Percentiles rank a stretch among this genome's conserved stretches.
Evolutionary conservation across 2,329 filamentous ascomycete genomes (phyloP).

Genomic region (Nothopassalora personata): DNA sequence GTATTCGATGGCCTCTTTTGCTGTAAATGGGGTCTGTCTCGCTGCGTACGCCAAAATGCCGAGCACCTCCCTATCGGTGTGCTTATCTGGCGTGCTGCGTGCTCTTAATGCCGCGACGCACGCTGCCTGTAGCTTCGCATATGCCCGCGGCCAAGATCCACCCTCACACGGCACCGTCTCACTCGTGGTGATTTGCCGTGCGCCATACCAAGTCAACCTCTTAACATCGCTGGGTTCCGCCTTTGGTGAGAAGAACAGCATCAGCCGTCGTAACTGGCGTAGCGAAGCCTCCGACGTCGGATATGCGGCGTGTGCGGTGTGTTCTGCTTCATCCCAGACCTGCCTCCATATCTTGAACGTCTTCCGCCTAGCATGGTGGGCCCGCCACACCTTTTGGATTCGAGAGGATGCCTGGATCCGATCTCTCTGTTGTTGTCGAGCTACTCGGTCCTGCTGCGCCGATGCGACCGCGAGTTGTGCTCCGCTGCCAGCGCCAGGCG

Average conservation of each 20-base stretch:
- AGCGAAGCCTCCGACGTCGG: slow-evolving; percentile 36
- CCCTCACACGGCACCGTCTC: slow-evolving; percentile 21
- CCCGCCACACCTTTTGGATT: slow-evolving; percentile 80
- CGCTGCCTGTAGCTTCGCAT: slow-evolving; percentile 38
- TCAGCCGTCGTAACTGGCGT: slow-evolving; percentile 38
- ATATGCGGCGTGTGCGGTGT: slow-evolving; percentile 34
- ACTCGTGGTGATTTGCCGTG: slow-evolving; percentile 33
- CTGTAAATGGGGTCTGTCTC: slow-evolving; percentile 24
- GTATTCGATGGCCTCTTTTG: slow-evolving; percentile 25
- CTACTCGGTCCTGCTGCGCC: slow-evolving; percentile 78
- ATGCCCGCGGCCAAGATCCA: slow-evolving; percentile 39
- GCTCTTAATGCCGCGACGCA: slow-evolving; percentile 25
- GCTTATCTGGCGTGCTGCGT: slow-evolving; percentile 15
- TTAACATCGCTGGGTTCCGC: slow-evolving; percentile 35
- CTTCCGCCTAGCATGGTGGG: slow-evolving; percentile 58
- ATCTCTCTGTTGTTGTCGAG: slow-evolving; percentile 75
- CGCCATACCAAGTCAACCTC: slow-evolving; percentile 38
- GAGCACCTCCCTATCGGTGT: slow-evolving; percentile 22
- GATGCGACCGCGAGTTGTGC: slow-evolving; percentile 74
- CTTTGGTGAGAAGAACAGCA: slow-evolving; percentile 40
- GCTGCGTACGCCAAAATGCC: slow-evolving; percentile 34
- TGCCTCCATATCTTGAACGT: slow-evolving; percentile 55
- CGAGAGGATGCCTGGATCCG: slow-evolving; percentile 65
- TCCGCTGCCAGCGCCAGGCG: slow-evolving; percentile 47
- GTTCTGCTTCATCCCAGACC: slow-evolving; percentile 56